Evolutionary conservation across 2,329 filamentous ascomycete species (phyloP), one percentile per base, ranked within the genome.

Genomic region (Arthrobotrys entomopaga): DNA sequence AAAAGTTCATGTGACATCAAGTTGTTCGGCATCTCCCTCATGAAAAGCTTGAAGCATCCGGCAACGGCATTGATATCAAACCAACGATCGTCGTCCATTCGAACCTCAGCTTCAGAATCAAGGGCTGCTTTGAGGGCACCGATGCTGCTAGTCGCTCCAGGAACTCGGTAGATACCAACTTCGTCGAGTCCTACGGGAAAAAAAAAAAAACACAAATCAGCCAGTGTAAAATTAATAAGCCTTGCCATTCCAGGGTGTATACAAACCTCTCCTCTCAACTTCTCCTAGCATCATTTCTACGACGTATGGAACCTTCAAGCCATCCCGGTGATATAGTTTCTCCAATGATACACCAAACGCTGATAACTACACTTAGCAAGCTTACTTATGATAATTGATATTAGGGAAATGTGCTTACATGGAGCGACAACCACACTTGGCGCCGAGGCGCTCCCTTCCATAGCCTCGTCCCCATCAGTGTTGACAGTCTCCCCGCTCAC

Each of bases 1-100:
- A 87, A 82, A 67, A 90, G 83, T 78, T 90, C 88, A 2, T 74
- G 65, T 15, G 77, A 66, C 10, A 79, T 56, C 15, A 77, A 66
- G 15, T 71, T 76, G 22, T 79, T 75, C 16, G 78, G 78, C 65
- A 79, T 75, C 52, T 79, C 78, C 42, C 78, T 76, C 78, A 79
- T 79, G 48, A 79, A 79, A 42, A 79, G 76, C 64, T 79, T 79
- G 69, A 79, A 79, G 7, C 77, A 70, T 19, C 78, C 78, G 8
- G 78, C 78, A 29, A 78, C 78, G 43, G 78, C 78, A 64, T 79
- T 79, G 57, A 79, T 79, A 67, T 79, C 78, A 43, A 79, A 79
- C 78, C 78, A 79, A 22, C 78, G 76, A 61, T 79, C 78, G 64
- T 79, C 78, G 66, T 79, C 78, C 76, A 79, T 78, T 54, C 74